Percentiles rank a stretch among this genome's conserved stretches.
Conservation (phyloP, 2,329 filamentous ascomycete genomes). For the Onygenales sp. region DNA sequence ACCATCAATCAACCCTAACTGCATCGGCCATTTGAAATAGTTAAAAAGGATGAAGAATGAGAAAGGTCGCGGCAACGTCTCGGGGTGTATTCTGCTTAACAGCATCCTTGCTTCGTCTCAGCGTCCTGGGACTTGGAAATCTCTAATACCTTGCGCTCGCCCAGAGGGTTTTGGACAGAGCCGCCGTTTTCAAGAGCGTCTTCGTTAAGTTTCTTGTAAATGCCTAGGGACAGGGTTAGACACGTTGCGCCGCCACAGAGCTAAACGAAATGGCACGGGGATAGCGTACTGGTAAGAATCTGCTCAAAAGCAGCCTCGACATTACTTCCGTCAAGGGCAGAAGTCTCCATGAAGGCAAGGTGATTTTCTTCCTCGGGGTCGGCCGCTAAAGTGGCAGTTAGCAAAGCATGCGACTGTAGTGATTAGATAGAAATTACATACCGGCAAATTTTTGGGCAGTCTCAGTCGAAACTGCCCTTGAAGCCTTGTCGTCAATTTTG, state of each 20-base stretch:
- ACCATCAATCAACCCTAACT: background rate
- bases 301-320: slow-evolving; percentile 99
- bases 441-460: slow-evolving; percentile 97
- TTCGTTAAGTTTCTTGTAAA: slow-evolving; percentile 87
- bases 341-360: slow-evolving; percentile 98
- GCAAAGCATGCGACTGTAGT: slow-evolving; percentile 9
- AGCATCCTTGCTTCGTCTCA: slow-evolving; percentile 54
- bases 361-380: slow-evolving; percentile 75
- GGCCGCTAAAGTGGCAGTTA: background rate
- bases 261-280: background rate
- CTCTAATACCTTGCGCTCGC: slow-evolving; percentile 67
- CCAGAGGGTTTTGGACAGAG: slow-evolving; percentile 66
- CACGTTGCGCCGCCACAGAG: slow-evolving; percentile 2
- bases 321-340: slow-evolving; percentile 95
- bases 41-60: background rate
- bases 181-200: slow-evolving; percentile 92
- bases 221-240: slow-evolving; percentile 9
- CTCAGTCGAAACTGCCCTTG: slow-evolving; percentile 92
- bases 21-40: background rate
- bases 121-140: slow-evolving; percentile 79
- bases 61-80: background rate
- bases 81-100: slow-evolving; percentile 19
- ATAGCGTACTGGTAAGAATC: slow-evolving; percentile 82
- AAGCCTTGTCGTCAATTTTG: slow-evolving; percentile 99
- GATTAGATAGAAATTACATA: slow-evolving; percentile 35